Evolutionary conservation across 805 yeast species (phyloP).

Genomic region (Kazachstania africana): DNA sequence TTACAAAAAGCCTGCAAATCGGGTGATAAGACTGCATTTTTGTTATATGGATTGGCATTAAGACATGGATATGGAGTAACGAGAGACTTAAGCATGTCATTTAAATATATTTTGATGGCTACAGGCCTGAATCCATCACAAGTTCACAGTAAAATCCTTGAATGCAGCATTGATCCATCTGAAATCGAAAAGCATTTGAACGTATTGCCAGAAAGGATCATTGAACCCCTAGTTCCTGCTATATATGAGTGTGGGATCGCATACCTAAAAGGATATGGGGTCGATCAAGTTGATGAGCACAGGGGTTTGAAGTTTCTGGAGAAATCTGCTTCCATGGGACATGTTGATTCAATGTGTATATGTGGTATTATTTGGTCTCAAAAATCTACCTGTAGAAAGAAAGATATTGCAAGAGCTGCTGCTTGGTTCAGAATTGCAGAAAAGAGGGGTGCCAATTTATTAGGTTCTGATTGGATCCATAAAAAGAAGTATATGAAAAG

Average conservation of each 20-base stretch:
- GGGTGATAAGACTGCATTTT: conserved; percentile 58
- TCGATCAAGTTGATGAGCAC: conserved; percentile 33
- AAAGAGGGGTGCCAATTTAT: conserved; percentile 43
- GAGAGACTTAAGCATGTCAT: conserved; percentile 40
- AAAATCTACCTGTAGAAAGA: conserved; percentile 40
- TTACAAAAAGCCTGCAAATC: conserved; percentile 49
- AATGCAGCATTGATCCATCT: conserved; percentile 26
- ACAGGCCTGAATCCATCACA: conserved; percentile 28
- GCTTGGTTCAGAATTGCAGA: conserved; percentile 62
- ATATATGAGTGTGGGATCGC: conserved; percentile 52
- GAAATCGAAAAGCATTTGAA: conserved; percentile 17
- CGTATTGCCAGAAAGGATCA: conserved; percentile 26
- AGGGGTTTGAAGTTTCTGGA: conserved; percentile 50
- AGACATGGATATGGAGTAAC: conserved; percentile 59
- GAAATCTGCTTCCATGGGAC: conserved; percentile 56
- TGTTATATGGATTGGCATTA: conserved; percentile 55
- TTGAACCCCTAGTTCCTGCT: conserved; percentile 38
- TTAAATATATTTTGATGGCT: conserved; percentile 50
- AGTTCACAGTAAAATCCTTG: conserved; percentile 13
- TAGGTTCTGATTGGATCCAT: conserved; percentile 68
- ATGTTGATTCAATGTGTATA: conserved; percentile 54
- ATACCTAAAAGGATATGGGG: conserved; percentile 47
- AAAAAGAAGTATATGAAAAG: conserved; percentile 46
- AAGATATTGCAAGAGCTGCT: conserved; percentile 51
- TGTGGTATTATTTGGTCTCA: conserved; percentile 59